phyloP scores from a whole-genome alignment of 2,329 filamentous ascomycete genomes.

The Pseudocercospora pini-densiflorae region DNA sequence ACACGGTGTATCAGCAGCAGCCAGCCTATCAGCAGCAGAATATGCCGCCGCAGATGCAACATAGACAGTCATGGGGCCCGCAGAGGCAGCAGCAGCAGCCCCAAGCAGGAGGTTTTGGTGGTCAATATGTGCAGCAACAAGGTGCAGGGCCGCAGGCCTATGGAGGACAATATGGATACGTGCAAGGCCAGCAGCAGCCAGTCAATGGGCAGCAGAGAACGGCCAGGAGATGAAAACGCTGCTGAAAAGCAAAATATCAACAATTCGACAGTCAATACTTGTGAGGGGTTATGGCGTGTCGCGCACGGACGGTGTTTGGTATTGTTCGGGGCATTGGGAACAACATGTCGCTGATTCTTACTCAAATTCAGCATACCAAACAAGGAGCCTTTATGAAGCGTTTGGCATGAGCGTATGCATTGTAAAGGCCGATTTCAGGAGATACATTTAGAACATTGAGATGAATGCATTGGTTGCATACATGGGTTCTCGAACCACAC shows the following conservation, averaged over 20 bases:
- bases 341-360: not conserved
- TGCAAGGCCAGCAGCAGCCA: not conserved
- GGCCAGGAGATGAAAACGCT: not conserved
- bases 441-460: slow-evolving; percentile 1
- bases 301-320: not conserved
- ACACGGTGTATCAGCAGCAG: slow-evolving; percentile 13
- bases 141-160: slow-evolving; percentile 3
- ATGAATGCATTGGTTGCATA: slow-evolving; percentile 1
- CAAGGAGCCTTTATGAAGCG: slow-evolving; percentile 1
- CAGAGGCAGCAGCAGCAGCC: slow-evolving; percentile 12
- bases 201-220: not conserved
- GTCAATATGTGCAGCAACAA: slow-evolving; percentile 26
- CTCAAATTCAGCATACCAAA: not conserved
- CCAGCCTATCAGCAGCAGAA: slow-evolving; percentile 17
- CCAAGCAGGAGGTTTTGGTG: slow-evolving; percentile 22
- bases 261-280: slow-evolving; percentile 1
- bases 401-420: slow-evolving; percentile 1
- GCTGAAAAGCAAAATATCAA: not conserved
- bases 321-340: not conserved
- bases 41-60: slow-evolving; percentile 10
- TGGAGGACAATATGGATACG: slow-evolving; percentile 14
- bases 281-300: not conserved
- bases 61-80: slow-evolving; percentile 14
- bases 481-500: not conserved
- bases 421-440: not conserved